phyloP scores from a whole-genome alignment of 2,329 filamentous ascomycete genomes.

The Microthyrium microscopicum region DNA sequence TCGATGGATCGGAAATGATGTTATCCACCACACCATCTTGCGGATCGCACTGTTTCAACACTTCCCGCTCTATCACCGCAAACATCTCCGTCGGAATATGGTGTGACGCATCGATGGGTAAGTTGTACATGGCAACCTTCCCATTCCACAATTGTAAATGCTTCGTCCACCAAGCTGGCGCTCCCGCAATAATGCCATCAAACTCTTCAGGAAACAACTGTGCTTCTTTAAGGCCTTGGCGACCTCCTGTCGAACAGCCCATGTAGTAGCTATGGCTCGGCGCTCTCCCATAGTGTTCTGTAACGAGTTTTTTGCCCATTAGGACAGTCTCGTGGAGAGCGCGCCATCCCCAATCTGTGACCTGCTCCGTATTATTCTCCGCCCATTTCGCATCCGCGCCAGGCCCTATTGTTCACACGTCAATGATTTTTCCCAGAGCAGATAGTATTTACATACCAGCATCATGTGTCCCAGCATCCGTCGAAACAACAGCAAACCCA shows the following conservation, averaged over 20 bases:
- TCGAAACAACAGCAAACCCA: too few relatives aligned
- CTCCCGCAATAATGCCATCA: neutral
- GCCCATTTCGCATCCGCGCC: neutral
- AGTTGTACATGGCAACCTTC: neutral
- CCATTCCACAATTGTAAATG: neutral
- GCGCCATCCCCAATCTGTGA: neutral
- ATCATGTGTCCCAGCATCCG: too few relatives aligned
- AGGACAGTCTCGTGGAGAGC: neutral
- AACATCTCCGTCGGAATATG: too few relatives aligned
- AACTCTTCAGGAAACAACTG: conserved; percentile 3
- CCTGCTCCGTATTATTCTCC: neutral
- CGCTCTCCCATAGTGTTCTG: neutral
- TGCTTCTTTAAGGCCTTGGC: conserved; percentile 1
- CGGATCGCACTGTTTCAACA: conserved; percentile 2
- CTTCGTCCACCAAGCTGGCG: neutral
- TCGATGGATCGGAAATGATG: conserved; percentile 1
- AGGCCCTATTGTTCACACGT: too few relatives aligned
- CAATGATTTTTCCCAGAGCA: too few relatives aligned
- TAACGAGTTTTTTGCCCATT: neutral
- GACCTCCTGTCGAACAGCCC: conserved; percentile 1
- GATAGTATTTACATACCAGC: too few relatives aligned
- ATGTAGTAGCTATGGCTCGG: neutral
- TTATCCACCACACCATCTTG: conserved; percentile 5
- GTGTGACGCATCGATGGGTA: neutral
- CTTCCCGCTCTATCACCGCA: too few relatives aligned